phyloP scores from a whole-genome alignment of 768 basidiomycete genomes.

The Podaxis pistillaris region DNA sequence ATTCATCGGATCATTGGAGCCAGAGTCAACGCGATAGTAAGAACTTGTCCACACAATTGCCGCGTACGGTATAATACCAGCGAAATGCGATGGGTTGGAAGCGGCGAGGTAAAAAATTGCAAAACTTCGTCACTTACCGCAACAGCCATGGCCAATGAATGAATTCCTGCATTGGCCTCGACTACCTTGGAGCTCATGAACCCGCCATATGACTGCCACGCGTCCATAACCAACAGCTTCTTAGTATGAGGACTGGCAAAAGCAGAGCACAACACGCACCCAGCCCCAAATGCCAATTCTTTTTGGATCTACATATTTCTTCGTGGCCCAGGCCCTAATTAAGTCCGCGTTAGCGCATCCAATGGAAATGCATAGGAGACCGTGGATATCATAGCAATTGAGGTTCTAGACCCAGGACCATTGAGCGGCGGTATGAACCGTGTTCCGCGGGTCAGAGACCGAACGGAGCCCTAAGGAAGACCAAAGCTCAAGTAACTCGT shows the following conservation, averaged over 20 bases:
- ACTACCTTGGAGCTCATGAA: slow-evolving; percentile 94
- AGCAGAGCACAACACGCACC: slow-evolving; percentile 49
- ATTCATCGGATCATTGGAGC: background rate
- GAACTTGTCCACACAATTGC: background rate
- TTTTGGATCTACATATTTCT: slow-evolving; percentile 83
- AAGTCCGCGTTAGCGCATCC: background rate
- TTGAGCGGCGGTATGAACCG: background rate
- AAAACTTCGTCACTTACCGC: slow-evolving; percentile 53
- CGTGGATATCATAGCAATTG: background rate
- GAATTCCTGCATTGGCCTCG: slow-evolving; percentile 87
- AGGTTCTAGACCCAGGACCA: background rate
- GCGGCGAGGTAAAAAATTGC: background rate
- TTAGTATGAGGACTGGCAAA: background rate
- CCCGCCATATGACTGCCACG: slow-evolving; percentile 83
- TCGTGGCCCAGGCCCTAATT: slow-evolving; percentile 75
- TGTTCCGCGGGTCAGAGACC: background rate
- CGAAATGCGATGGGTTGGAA: background rate
- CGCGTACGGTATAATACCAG: background rate
- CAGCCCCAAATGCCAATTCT: slow-evolving; percentile 98
- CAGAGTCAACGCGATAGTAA: background rate
- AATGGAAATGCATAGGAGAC: background rate
- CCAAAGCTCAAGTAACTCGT: too few relatives aligned
- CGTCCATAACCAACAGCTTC: slow-evolving; percentile 5
- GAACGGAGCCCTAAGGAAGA: too few relatives aligned
- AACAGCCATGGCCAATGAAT: slow-evolving; percentile 88